Base-by-base conservation (phyloP, 495 filamentous ascomycete species). In the Aspergillus bridgeri region DNA sequence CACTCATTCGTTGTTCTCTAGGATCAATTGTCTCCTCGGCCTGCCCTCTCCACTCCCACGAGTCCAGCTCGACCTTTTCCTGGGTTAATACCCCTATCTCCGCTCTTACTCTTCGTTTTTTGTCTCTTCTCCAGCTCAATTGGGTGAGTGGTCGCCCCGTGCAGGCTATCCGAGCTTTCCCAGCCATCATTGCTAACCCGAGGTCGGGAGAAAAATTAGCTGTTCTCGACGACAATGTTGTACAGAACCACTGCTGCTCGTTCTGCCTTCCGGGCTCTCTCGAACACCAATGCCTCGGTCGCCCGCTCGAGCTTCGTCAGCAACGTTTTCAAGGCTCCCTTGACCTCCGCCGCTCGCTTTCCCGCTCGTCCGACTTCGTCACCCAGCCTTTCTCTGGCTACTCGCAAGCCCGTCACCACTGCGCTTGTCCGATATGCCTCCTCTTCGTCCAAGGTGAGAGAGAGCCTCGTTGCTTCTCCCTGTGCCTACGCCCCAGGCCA, bases 321-420 rank as follows among this genome's bases (percentile, higher is more conserved):
- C 67, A 74, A 69, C 54, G 69, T 73, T 60, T 77, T 78, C 65
- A 76, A 72, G 62, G 76, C 76, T 55, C 74, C 68, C 63, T 70
- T 79, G 74, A 75, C 74, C 61, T 74, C 75, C 47, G 69, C 74
- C 58, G 71, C 66, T 68, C 69, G 69, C 65, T 56, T 51, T 68
- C 61, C 72, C 58, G 57, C 67, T 65, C 72, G 71, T 61, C 66
- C 68, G 65, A 62, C 68, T 43, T 54, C 67, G 50, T 61, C 67
- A 42, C 60, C 71, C 53, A 73, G 63, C 62, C 66, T 73, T 56
- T 70, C 79, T 67, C 73, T 83, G 56, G 69, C 74, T 58, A 62
- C 70, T 58, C 76, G 71, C 68, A 78, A 77, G 71, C 79, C 79
- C 46, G 70, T 83, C 24, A 79, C 74, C 66, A 81, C 78, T 20